phyloP scores from a whole-genome alignment of 345 rosid genomes.

The Lagerstroemia speciosa region DNA sequence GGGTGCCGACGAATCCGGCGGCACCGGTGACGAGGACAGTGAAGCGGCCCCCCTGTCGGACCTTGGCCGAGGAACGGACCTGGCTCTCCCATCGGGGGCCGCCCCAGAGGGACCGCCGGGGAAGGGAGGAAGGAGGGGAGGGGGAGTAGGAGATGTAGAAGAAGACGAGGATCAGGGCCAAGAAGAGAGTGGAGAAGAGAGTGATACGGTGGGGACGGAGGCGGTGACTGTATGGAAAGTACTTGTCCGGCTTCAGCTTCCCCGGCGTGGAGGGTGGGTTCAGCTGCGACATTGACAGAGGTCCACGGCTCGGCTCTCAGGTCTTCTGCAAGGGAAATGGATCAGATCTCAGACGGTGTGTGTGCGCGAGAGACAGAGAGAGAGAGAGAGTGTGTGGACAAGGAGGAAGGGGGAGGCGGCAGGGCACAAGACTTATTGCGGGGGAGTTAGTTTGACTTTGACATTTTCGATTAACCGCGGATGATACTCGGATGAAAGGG shows the following conservation, averaged over 20 bases:
- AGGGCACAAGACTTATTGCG: too few relatives aligned
- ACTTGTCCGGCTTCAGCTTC: constrained; percentile 54
- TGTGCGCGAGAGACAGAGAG: too few relatives aligned
- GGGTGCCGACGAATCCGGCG: constrained; percentile 61
- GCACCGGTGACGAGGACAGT: constrained; percentile 72
- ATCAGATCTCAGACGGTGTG: too few relatives aligned
- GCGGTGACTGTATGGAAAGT: constrained; percentile 24
- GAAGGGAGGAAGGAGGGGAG: constrained; percentile 31
- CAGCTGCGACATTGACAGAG: constrained; percentile 40
- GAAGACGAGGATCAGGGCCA: constrained; percentile 35
- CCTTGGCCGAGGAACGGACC: constrained; percentile 39
- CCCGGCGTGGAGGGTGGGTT: constrained; percentile 54
- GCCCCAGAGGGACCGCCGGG: constrained; percentile 23
- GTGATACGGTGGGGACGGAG: constrained; percentile 44
- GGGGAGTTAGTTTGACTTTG: neutral
- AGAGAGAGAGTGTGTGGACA: neutral
- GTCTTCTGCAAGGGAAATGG: too few relatives aligned
- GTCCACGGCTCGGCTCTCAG: too few relatives aligned
- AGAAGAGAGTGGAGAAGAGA: constrained; percentile 37
- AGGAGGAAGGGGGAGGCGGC: neutral
- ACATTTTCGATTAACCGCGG: neutral
- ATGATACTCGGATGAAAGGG: neutral
- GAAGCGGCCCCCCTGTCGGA: constrained; percentile 27
- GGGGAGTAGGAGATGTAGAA: constrained; percentile 18
- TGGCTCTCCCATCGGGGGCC: constrained; percentile 44